Conservation (phyloP, 352 stramenopile species). For the Pythium oligandrum region DNA sequence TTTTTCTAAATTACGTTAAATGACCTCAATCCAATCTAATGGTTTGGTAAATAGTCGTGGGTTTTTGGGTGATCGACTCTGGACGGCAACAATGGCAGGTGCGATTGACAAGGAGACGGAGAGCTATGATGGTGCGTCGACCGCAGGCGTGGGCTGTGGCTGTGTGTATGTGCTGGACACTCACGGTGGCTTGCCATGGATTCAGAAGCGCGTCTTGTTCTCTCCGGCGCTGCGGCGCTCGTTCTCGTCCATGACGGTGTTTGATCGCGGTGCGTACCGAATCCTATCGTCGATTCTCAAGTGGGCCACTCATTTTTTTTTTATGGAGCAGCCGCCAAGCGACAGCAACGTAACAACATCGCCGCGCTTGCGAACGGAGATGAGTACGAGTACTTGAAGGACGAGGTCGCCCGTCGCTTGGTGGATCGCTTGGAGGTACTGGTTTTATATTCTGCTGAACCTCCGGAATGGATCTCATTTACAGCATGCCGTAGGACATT, state of each 20-base stretch:
- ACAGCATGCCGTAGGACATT: conserved; percentile 46
- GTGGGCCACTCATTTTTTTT: not conserved
- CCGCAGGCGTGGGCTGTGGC: too few species aligned
- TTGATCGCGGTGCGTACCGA: conserved; percentile 39
- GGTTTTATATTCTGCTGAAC: not conserved
- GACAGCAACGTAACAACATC: conserved; percentile 79
- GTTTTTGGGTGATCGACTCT: too few species aligned
- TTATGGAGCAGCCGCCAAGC: conserved; percentile 52
- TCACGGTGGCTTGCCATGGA: too few species aligned
- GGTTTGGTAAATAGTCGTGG: too few species aligned
- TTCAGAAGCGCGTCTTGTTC: not conserved
- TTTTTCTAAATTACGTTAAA: too few species aligned
- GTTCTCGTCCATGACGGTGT: conserved; percentile 52
- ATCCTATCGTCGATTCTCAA: not conserved
- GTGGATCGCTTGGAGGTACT: conserved; percentile 74
- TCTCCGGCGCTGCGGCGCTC: conserved; percentile 15
- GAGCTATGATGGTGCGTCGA: too few species aligned
- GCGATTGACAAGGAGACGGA: too few species aligned
- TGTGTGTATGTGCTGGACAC: too few species aligned
- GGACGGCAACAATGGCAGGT: too few species aligned
- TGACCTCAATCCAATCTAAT: too few species aligned
- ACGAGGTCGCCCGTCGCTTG: conserved; percentile 78
- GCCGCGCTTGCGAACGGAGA: conserved; percentile 44
- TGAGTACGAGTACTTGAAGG: conserved; percentile 85
- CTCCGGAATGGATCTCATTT: not conserved